Evolutionary conservation across 2,329 filamentous ascomycete genomes (phyloP), one percentile per base, ranked within the genome.

Genomic region (Cryphonectria radicalis): DNA sequence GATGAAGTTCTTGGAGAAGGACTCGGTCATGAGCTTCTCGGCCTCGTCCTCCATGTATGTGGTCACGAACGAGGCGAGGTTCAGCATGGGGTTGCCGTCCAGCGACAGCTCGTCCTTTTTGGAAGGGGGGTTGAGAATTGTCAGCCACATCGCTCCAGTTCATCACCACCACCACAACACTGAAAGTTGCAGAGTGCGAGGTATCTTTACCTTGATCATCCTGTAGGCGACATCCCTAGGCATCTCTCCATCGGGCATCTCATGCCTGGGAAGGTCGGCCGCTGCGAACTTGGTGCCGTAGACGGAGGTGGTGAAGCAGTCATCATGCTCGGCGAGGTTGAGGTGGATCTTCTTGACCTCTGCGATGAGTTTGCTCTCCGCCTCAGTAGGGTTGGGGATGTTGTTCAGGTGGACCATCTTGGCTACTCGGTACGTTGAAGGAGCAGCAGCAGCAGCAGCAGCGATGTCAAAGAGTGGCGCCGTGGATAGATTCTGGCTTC

Each of bases 1-100:
- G 82, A 95, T 95, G 81, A 98, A 98, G 87, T 98, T 98, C 83
- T 97, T 98, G 80, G 92, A 90, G 80, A 98, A 94, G 68, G 92
- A 90, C 75, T 98, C 94, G 75, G 91, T 85, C 95, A 98, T 98
- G 82, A 98, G 92, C 82, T 97, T 94, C 84, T 98, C 95, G 28
- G 92, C 95, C 82, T 98, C 95, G 63, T 97, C 93, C 84, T 98
- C 95, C 92, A 93, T 76, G 63, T 63, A 57, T 0, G 95, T 98
- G 1, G 95, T 97, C 75, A 97, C 94, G 78, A 98, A 98, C 53
- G 92, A 95, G 42, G 95, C 95, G 77, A 98, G 83, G 81, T 92
- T 93, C 74, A 97, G 87, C 86, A 94, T 95, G 11, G 94, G 94
- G 76, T 95, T 97, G 70, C 94, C 94, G 79, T 98, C 95, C 67